Evolutionary conservation across 1,284 basidiomycete species (phyloP).

Genomic region (Leccinum fuscescens): DNA sequence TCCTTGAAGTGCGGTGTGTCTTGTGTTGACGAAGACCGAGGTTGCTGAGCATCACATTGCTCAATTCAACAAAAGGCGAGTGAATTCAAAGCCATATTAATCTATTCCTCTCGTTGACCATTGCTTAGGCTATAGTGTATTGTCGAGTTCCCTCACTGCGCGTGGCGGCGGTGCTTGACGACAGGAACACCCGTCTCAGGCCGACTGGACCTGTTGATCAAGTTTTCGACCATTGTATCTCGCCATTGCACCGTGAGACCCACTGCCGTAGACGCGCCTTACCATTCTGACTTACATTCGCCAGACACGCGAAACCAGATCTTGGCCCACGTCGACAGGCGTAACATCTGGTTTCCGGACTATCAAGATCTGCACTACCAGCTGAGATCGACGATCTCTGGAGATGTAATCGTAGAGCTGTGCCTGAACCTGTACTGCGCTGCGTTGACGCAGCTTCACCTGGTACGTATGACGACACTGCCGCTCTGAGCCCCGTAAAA

Average conservation of each 20-base stretch:
- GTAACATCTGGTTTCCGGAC: slow-evolving; percentile 50
- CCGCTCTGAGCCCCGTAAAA: slow-evolving; percentile 12
- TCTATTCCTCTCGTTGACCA: slow-evolving; percentile 7
- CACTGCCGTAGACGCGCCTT: slow-evolving; percentile 49
- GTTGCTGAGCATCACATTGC: slow-evolving; percentile 38
- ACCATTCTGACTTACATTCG: slow-evolving; percentile 47
- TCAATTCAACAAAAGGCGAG: slow-evolving; percentile 39
- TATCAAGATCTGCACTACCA: slow-evolving; percentile 44
- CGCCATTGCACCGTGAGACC: slow-evolving; percentile 37
- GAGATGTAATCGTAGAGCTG: slow-evolving; percentile 36
- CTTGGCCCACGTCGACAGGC: slow-evolving; percentile 42
- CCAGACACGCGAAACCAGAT: slow-evolving; percentile 39
- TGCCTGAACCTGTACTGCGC: slow-evolving; percentile 28
- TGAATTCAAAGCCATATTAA: neutral
- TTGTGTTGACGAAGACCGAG: slow-evolving; percentile 39
- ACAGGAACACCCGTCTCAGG: slow-evolving; percentile 56
- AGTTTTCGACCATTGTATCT: slow-evolving; percentile 41
- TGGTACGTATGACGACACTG: slow-evolving; percentile 7
- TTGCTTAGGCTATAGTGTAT: slow-evolving; percentile 11
- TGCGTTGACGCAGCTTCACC: slow-evolving; percentile 34
- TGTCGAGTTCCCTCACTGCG: slow-evolving; percentile 34
- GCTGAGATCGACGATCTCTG: slow-evolving; percentile 49
- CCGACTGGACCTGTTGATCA: slow-evolving; percentile 46
- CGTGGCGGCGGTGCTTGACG: slow-evolving; percentile 51
- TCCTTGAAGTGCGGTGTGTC: slow-evolving; percentile 54